Base-by-base conservation (phyloP, 306 rosid species). In the Vigna trinervia region DNA sequence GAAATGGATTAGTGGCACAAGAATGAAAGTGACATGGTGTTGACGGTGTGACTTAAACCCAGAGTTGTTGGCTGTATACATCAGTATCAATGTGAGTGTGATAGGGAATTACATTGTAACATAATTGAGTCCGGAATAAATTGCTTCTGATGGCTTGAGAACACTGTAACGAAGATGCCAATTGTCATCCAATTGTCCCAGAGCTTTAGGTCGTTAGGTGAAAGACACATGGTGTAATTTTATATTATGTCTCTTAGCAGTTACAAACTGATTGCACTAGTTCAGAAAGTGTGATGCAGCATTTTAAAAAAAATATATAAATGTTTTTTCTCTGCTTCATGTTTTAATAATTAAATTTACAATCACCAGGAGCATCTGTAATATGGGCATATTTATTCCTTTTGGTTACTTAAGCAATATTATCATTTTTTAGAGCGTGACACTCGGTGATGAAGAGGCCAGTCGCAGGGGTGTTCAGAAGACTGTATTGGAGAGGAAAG, bases 371-470 rank as follows among this genome's bases (percentile, higher is more conserved):
- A 32, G 15, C 63, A 61, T 62, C 52, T 19, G 19, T 62, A 68
- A 43, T 46, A 45, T 34, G 76, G 51, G 51, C 39, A 57, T 83
- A 69, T 75, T 56, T 73, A 78, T 63, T 82, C 57, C 64, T 53
- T 26, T 81, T 69, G 60, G 47, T 81, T 75, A 69, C 77, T 28
- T 80, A 36, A 63, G 47, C 68, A 66, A 57, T 84, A 12, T 73
- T 32, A 64, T 85, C 60, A 72, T 67, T 78, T 83, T 80, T 62
- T 74, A 95, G 99, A 92, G 99, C 5, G 97, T 95, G 78, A 95
- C 99, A 47, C 83, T 92, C 4, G 97, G 99, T 74, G 99, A 95
- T 85, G 97, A 95, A 85, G 99, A 92, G 82, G 99, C 99, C 76
- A 92, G 88, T 78, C 85, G 97, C 60, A 85, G 97, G 82, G 96